Conservation (phyloP, 495 filamentous ascomycete genomes). For the Penicillium samsonianum region DNA sequence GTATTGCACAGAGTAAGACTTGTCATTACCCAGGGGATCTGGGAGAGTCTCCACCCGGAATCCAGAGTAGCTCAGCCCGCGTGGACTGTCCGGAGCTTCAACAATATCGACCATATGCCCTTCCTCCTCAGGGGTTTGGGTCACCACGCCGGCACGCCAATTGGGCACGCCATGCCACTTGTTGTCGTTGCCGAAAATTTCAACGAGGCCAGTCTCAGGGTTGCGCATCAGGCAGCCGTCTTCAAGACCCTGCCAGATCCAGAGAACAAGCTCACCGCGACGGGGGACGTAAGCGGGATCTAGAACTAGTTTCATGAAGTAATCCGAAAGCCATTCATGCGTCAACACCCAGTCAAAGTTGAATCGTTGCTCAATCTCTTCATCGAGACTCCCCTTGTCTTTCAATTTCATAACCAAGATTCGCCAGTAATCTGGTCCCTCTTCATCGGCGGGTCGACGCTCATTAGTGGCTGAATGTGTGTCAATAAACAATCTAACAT, state of each 20-base stretch:
- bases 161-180: conserved; percentile 38
- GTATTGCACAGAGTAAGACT: conserved; percentile 52
- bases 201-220: conserved; percentile 25
- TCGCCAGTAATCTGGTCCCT: conserved; percentile 55
- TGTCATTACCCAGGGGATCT: conserved; percentile 50
- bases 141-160: conserved; percentile 60
- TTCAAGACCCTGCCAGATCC: conserved; percentile 35
- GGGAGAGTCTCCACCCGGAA: conserved; percentile 60
- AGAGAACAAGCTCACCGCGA: conserved; percentile 60
- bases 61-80: conserved; percentile 52
- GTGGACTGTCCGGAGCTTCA: conserved; percentile 36
- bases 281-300: conserved; percentile 57
- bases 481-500: not conserved
- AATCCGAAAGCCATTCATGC: conserved; percentile 36
- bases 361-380: conserved; percentile 45
- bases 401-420: conserved; percentile 52
- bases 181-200: conserved; percentile 34
- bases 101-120: conserved; percentile 46
- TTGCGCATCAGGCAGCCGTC: conserved; percentile 42
- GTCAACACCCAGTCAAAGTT: conserved; percentile 59
- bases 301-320: conserved; percentile 37
- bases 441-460: conserved; percentile 32
- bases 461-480: not conserved
- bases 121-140: conserved; percentile 49
- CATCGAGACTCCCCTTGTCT: conserved; percentile 37